These are phyloP conservation scores for Penicillium sclerotigenum DNA, from an alignment of 2,329 filamentous ascomycete species.

Conservation along the genomic window DNA sequence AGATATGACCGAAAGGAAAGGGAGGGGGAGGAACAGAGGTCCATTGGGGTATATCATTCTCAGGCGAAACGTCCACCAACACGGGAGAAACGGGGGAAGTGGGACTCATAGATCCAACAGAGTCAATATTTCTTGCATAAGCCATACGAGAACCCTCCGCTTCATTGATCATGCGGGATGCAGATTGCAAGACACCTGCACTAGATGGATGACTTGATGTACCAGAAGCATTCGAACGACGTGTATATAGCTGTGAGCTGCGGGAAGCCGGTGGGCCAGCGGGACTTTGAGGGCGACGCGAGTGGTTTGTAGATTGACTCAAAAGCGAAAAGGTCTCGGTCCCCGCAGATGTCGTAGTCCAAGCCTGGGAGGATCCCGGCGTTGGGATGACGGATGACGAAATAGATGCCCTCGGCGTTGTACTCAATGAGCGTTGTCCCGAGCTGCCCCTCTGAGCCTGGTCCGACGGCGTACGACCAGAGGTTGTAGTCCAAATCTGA, in stretches of 20 bases:
- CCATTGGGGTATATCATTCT: not conserved
- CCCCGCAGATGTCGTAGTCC: slow-evolving; percentile 7
- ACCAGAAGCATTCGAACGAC: slow-evolving; percentile 4
- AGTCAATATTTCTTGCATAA: not conserved
- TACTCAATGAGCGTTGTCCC: slow-evolving; percentile 1
- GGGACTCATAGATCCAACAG: not conserved
- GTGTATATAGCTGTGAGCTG: not conserved
- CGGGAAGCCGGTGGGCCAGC: not conserved
- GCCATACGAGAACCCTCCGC: not conserved
- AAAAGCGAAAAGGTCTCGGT: not conserved
- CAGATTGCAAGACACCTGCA: not conserved
- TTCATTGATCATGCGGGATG: not conserved
- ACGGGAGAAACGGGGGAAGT: not conserved
- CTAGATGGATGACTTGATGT: slow-evolving; percentile 7
- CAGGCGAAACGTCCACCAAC: not conserved
- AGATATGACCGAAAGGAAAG: not conserved
- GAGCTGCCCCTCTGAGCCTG: not conserved
- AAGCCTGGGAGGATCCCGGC: slow-evolving; percentile 12
- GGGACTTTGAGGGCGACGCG: not conserved
- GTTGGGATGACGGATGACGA: not conserved
- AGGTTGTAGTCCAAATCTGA: slow-evolving; percentile 12
- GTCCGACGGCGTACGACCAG: not conserved
- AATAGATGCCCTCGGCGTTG: slow-evolving; percentile 1
- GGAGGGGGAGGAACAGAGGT: not conserved
- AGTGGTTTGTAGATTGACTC: not conserved